Conservation (phyloP, 192 early-diverging fungal genomes). For the Podila horticola region DNA sequence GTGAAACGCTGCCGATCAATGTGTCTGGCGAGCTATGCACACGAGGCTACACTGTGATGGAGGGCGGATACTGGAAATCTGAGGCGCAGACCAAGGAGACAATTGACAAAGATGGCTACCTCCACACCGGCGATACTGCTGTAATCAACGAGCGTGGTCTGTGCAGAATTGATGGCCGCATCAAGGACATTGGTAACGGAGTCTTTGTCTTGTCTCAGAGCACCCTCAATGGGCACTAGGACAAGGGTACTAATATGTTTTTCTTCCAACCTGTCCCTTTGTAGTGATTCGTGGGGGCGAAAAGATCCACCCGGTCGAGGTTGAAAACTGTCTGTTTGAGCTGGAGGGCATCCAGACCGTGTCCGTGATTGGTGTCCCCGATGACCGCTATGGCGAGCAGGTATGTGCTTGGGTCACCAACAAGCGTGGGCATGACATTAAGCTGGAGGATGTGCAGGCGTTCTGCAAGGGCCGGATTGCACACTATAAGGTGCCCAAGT, state of each 20-base stretch:
- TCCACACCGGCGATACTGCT: slow-evolving; percentile 62
- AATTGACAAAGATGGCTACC: slow-evolving; percentile 54
- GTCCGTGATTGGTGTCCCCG: slow-evolving; percentile 59
- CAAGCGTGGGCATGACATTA: slow-evolving; percentile 32
- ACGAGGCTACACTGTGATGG: slow-evolving; percentile 56
- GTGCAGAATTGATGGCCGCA: slow-evolving; percentile 58
- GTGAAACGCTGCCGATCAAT: slow-evolving; percentile 45
- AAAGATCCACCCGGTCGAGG: slow-evolving; percentile 60
- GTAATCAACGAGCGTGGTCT: slow-evolving; percentile 57
- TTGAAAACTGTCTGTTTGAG: slow-evolving; percentile 57
- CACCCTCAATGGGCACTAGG: neutral
- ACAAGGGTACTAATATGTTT: neutral
- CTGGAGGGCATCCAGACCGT: slow-evolving; percentile 53
- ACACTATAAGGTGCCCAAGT: slow-evolving; percentile 58
- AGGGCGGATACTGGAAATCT: slow-evolving; percentile 58
- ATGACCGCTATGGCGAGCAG: slow-evolving; percentile 54
- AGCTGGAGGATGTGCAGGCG: slow-evolving; percentile 39
- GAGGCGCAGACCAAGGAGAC: slow-evolving; percentile 50
- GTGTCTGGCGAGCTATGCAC: slow-evolving; percentile 55
- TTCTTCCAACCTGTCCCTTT: neutral
- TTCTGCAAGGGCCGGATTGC: slow-evolving; percentile 57
- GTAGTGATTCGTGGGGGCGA: slow-evolving; percentile 63
- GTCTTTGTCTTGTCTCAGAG: neutral
- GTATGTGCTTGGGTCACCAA: slow-evolving; percentile 59
- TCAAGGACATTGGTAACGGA: slow-evolving; percentile 55